A percentile compares a stretch with the other conserved stretches of the same genome.
Conservation (phyloP, 2,329 filamentous ascomycete genomes). For the Colletotrichum cordylinicola region DNA sequence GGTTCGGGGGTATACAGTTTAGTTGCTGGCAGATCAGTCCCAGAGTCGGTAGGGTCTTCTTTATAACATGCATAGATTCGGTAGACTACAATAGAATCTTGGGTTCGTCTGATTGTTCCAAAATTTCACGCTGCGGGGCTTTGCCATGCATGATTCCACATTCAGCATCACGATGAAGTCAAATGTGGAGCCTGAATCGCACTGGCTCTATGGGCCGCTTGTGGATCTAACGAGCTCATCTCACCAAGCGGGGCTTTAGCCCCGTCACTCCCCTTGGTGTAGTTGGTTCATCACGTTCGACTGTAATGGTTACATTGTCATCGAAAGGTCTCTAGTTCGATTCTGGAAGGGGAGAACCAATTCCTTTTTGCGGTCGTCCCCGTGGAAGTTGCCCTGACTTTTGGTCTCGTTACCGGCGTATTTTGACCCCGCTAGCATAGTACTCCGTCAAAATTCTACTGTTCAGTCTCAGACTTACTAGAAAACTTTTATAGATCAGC, state of each 20-base stretch:
- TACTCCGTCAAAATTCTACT: too few species aligned
- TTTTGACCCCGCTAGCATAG: not conserved
- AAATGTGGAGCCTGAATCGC: not conserved
- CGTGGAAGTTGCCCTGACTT: not conserved
- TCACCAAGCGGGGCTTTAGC: not conserved
- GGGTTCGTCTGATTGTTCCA: not conserved
- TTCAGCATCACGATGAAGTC: not conserved
- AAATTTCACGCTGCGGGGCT: not conserved
- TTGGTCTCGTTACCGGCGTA: rapidly evolving
- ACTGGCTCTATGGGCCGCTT: not conserved
- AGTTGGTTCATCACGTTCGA: not conserved
- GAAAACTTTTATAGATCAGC: too few species aligned
- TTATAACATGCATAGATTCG: not conserved
- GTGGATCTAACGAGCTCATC: rapidly evolving
- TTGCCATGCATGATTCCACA: not conserved
- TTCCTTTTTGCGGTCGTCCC: not conserved
- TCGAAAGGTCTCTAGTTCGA: not conserved
- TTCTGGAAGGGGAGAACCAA: not conserved
- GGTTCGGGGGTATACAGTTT: not conserved
- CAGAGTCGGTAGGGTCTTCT: not conserved
- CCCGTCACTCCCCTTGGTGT: not conserved
- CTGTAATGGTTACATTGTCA: not conserved
- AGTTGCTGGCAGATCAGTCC: not conserved
- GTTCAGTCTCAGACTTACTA: too few species aligned
- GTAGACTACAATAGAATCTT: too few species aligned